phyloP scores from a whole-genome alignment of 768 basidiomycete genomes.

The Multifurca ochricompacta region DNA sequence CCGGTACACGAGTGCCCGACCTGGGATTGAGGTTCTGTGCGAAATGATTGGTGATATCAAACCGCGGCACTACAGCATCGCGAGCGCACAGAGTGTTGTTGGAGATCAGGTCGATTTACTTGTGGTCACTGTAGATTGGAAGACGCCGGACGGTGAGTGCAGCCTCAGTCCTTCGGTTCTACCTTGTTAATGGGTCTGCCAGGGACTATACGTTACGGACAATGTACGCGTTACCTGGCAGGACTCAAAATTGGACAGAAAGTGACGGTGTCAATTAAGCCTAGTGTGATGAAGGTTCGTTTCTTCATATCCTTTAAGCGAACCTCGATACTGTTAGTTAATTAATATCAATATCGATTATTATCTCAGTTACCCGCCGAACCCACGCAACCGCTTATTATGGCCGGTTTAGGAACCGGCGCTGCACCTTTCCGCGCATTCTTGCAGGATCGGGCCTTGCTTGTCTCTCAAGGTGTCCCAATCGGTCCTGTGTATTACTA shows the following conservation, averaged over 20 bases:
- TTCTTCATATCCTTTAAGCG: background rate
- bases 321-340: slow-evolving; percentile 5
- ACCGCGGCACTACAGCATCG: slow-evolving; percentile 97
- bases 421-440: slow-evolving; percentile 99
- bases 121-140: slow-evolving; percentile 96
- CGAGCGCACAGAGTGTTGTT: slow-evolving; percentile 90
- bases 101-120: slow-evolving; percentile 91
- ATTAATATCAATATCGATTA: background rate
- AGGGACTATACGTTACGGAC: slow-evolving; percentile 80
- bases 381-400: slow-evolving; percentile 85
- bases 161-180: background rate
- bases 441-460: slow-evolving; percentile 89
- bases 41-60: slow-evolving; percentile 92
- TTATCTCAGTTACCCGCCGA: slow-evolving; percentile 65
- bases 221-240: slow-evolving; percentile 93
- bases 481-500: slow-evolving; percentile 96
- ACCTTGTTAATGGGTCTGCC: background rate
- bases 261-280: slow-evolving; percentile 96
- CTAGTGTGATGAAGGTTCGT: slow-evolving; percentile 95
- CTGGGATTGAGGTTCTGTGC: slow-evolving; percentile 78
- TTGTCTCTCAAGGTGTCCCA: slow-evolving; percentile 62
- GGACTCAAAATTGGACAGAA: slow-evolving; percentile 78
- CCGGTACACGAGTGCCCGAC: slow-evolving; percentile 70
- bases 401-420: slow-evolving; percentile 97
- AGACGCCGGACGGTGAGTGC: slow-evolving; percentile 66